phyloP scores from a whole-genome alignment of 768 basidiomycete species.

The Boletus rex-veris region DNA sequence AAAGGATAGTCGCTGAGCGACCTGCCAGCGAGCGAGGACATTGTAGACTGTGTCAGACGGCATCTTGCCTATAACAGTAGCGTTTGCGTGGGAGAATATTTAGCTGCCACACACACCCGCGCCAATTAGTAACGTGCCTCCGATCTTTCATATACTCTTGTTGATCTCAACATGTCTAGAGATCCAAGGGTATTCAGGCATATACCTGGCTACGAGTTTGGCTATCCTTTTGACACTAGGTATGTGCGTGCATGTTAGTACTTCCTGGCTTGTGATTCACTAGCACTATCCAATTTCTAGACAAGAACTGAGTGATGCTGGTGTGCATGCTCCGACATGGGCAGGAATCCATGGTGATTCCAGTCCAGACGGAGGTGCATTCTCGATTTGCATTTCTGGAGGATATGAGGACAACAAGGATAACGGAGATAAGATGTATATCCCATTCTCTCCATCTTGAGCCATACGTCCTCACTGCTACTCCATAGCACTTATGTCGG shows the following conservation, averaged over 20 bases:
- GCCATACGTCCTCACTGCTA: background rate
- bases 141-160: too few species aligned
- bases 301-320: slow-evolving; percentile 17
- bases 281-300: slow-evolving; percentile 13
- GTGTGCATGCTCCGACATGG: slow-evolving; percentile 33
- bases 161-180: slow-evolving; percentile 1
- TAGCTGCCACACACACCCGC: too few species aligned
- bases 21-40: too few species aligned
- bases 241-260: background rate
- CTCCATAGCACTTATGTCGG: slow-evolving; percentile 34
- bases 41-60: too few species aligned
- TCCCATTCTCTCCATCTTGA: background rate
- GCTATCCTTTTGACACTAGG: slow-evolving; percentile 22
- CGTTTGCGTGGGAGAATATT: too few species aligned
- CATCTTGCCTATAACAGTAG: too few species aligned
- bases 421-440: slow-evolving; percentile 36
- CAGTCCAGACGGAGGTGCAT: slow-evolving; percentile 28
- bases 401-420: slow-evolving; percentile 43
- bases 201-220: slow-evolving; percentile 19
- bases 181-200: slow-evolving; percentile 25
- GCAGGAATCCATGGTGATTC: slow-evolving; percentile 40
- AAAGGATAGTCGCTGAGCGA: too few species aligned
- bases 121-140: too few species aligned
- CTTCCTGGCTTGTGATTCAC: background rate
- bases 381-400: slow-evolving; percentile 40